These are phyloP conservation scores for Emericellopsis cladophorae DNA, from an alignment of 2,329 filamentous ascomycete genomes.

Conservation along the genomic window DNA sequence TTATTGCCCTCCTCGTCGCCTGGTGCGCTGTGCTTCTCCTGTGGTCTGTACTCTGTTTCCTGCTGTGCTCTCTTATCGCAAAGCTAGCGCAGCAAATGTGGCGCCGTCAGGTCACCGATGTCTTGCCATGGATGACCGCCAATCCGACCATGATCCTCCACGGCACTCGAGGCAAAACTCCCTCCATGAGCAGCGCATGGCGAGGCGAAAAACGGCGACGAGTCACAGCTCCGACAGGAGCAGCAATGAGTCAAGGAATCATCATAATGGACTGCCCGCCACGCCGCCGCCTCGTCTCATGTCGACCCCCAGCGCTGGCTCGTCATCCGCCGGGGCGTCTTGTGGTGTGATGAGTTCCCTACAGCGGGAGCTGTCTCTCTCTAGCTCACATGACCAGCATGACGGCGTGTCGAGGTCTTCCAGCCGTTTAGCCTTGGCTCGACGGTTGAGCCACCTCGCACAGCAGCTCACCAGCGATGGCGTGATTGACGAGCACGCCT, in stretches of 20 bases:
- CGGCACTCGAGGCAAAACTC: background rate
- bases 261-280: background rate
- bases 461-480: constrained; percentile 21
- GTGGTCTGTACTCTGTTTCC: too few species aligned
- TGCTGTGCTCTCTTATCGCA: too few species aligned
- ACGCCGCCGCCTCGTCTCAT: constrained; percentile 2
- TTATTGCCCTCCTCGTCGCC: too few species aligned
- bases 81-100: too few species aligned
- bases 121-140: too few species aligned
- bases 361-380: constrained; percentile 2
- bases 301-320: constrained; percentile 5
- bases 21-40: too few species aligned
- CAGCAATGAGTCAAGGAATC: background rate
- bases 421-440: constrained; percentile 30
- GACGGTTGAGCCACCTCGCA: constrained; percentile 23
- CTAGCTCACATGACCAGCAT: constrained; percentile 1
- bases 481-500: constrained; percentile 19
- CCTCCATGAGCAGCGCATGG: background rate
- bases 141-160: background rate
- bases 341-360: constrained; percentile 3
- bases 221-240: background rate
- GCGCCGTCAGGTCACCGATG: too few species aligned
- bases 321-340: background rate
- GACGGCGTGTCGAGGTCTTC: background rate
- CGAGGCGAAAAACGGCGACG: background rate